These are phyloP conservation scores for Lachnellula subtilissima DNA, from an alignment of 2,329 filamentous ascomycete genomes.

Conservation along the genomic window DNA sequence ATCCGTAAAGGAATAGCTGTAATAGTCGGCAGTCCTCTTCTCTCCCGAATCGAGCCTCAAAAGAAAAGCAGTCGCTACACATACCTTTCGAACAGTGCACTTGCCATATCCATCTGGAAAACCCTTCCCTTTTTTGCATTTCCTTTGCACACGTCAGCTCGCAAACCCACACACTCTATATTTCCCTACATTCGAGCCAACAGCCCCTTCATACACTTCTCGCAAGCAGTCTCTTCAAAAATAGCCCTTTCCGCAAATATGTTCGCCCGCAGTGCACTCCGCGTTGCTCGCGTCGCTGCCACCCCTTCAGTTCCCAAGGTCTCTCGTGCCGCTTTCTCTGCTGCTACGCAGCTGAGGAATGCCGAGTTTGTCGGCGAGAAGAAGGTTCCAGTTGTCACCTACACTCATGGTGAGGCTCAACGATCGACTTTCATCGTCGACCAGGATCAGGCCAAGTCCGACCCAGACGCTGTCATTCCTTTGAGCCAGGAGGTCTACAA, in stretches of 20 bases:
- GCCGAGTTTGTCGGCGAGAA: constrained; percentile 27
- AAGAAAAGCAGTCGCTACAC: too few relatives aligned
- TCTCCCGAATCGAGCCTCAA: too few relatives aligned
- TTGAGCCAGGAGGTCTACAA: constrained; percentile 50
- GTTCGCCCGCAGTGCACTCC: constrained; percentile 22
- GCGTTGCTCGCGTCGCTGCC: constrained; percentile 5
- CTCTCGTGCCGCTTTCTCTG: constrained; percentile 22
- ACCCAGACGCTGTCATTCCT: constrained; percentile 33
- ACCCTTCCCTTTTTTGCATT: not conserved
- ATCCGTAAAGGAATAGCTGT: too few relatives aligned
- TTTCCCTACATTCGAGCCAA: not conserved
- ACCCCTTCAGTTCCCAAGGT: constrained; percentile 9
- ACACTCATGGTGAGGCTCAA: constrained; percentile 19
- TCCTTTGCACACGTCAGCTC: not conserved
- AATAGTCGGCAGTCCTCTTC: too few relatives aligned
- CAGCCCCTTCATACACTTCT: not conserved
- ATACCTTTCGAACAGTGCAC: not conserved
- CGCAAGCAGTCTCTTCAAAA: not conserved
- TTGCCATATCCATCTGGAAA: not conserved
- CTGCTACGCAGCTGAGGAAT: constrained; percentile 14
- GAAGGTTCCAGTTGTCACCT: constrained; percentile 24
- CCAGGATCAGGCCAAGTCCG: constrained; percentile 10
- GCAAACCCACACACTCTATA: not conserved
- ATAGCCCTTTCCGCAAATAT: constrained; percentile 11
- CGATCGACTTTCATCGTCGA: constrained; percentile 24